These are phyloP conservation scores for Punctularia strigosozonata DNA, from an alignment of 768 basidiomycete species.

Conservation along the genomic window DNA sequence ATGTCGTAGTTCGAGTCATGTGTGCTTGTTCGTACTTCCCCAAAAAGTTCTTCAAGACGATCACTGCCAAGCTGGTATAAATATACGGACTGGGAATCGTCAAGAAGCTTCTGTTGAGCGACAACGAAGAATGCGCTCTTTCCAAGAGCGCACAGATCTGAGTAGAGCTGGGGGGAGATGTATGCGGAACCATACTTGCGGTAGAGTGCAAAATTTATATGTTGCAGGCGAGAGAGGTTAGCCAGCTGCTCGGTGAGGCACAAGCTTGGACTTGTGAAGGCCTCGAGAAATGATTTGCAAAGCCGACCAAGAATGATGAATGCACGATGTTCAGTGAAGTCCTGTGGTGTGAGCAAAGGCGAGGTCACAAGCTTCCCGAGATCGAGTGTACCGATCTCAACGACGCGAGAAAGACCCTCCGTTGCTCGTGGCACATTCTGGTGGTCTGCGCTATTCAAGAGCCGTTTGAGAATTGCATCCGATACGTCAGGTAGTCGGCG, in stretches of 20 bases:
- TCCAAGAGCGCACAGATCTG: slow-evolving; percentile 18
- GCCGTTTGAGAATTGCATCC: neutral
- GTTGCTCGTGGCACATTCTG: neutral
- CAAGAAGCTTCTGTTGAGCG: slow-evolving; percentile 16
- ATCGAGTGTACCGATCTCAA: neutral
- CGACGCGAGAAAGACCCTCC: neutral
- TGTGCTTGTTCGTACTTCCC: slow-evolving; percentile 3
- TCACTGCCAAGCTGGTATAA: slow-evolving; percentile 17
- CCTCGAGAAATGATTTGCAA: neutral
- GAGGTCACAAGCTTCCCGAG: neutral
- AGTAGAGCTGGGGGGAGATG: slow-evolving; percentile 19
- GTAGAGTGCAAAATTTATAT: slow-evolving; percentile 15
- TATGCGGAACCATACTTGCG: slow-evolving; percentile 11
- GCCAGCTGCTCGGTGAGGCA: neutral
- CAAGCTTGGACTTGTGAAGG: neutral
- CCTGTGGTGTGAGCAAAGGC: too few species aligned
- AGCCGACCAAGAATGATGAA: neutral
- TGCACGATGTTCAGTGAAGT: neutral
- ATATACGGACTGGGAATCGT: slow-evolving; percentile 10
- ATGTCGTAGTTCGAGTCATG: slow-evolving; percentile 1
- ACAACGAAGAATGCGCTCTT: slow-evolving; percentile 14
- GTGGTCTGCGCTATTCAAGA: neutral
- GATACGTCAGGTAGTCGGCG: neutral
- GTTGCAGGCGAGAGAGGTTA: neutral
- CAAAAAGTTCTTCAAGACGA: slow-evolving; percentile 18